Evolutionary conservation across 495 filamentous ascomycete species (phyloP).

Genomic region (Aspergillus leporis): DNA sequence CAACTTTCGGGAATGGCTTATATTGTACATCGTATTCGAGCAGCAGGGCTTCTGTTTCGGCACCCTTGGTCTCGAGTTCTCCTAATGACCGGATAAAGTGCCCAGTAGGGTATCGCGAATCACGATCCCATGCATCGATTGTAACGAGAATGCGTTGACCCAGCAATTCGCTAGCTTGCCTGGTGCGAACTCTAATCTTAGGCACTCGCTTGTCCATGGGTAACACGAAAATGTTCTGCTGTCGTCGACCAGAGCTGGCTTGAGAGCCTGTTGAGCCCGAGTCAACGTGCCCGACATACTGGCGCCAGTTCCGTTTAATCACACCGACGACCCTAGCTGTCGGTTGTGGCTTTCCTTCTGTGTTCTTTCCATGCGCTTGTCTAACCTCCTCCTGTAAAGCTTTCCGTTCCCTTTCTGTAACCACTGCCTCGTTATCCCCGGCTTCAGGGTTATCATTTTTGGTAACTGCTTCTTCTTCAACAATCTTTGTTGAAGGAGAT

Average conservation of each 20-base stretch:
- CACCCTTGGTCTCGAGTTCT: conserved; percentile 90
- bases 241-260: conserved; percentile 69
- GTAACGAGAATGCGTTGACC: conserved; percentile 93
- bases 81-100: conserved; percentile 94
- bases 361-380: conserved; percentile 73
- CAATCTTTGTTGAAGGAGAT: conserved; percentile 86
- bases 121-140: conserved; percentile 92
- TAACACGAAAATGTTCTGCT: conserved; percentile 90
- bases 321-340: conserved; percentile 92
- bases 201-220: conserved; percentile 98
- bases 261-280: conserved; percentile 74
- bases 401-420: conserved; percentile 81
- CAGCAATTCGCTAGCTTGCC: conserved; percentile 82
- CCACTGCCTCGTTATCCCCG: conserved; percentile 72
- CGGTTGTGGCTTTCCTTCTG: conserved; percentile 81
- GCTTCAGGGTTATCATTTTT: conserved; percentile 89
- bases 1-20: conserved; percentile 91
- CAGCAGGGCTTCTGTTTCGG: conserved; percentile 92
- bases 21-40: conserved; percentile 98
- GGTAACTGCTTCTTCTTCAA: conserved; percentile 90
- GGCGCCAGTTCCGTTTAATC: conserved; percentile 93
- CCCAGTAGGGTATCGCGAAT: conserved; percentile 87
- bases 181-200: conserved; percentile 88
- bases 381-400: conserved; percentile 89
- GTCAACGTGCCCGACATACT: conserved; percentile 95